These are phyloP conservation scores for Eutrema heterophyllum DNA, from an alignment of 345 rosid genomes.

Conservation along the genomic window DNA sequence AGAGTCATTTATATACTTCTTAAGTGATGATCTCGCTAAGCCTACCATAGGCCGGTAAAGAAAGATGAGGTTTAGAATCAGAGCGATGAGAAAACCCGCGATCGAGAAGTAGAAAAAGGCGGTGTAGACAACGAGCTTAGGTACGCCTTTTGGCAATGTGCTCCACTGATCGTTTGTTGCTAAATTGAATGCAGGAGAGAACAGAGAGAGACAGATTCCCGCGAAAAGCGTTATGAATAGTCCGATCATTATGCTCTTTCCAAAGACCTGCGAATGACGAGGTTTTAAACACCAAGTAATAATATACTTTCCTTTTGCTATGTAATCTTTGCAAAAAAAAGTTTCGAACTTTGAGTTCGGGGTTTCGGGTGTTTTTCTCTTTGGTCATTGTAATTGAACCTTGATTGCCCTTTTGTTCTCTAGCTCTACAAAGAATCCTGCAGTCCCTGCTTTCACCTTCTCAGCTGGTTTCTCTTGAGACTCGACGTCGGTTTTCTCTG, in stretches of 20 bases:
- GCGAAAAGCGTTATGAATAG: conserved; percentile 58
- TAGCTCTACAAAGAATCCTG: conserved; percentile 53
- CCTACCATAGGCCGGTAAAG: conserved; percentile 61
- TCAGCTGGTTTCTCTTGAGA: conserved; percentile 17
- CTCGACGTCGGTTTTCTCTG: conserved; percentile 37
- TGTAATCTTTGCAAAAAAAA: background rate
- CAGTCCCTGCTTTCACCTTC: conserved; percentile 50
- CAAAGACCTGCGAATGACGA: conserved; percentile 49
- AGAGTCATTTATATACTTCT: conserved; percentile 56
- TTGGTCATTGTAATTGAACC: conserved; percentile 38
- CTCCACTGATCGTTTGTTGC: conserved; percentile 86
- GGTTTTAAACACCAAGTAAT: background rate
- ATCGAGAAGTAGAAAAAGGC: conserved; percentile 77
- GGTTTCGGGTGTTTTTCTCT: conserved; percentile 9
- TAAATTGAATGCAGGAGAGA: conserved; percentile 82
- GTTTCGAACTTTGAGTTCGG: conserved; percentile 18
- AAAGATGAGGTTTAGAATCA: conserved; percentile 53
- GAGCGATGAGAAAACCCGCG: conserved; percentile 55
- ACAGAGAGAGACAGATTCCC: conserved; percentile 67
- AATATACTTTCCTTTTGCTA: background rate
- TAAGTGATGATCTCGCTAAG: conserved; percentile 54
- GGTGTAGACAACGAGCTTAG: conserved; percentile 62
- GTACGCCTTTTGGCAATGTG: conserved; percentile 62
- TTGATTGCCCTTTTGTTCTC: conserved; percentile 72
- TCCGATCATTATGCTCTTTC: conserved; percentile 58